Conservation (phyloP, 768 basidiomycete genomes). For the Ramaria sp. region DNA sequence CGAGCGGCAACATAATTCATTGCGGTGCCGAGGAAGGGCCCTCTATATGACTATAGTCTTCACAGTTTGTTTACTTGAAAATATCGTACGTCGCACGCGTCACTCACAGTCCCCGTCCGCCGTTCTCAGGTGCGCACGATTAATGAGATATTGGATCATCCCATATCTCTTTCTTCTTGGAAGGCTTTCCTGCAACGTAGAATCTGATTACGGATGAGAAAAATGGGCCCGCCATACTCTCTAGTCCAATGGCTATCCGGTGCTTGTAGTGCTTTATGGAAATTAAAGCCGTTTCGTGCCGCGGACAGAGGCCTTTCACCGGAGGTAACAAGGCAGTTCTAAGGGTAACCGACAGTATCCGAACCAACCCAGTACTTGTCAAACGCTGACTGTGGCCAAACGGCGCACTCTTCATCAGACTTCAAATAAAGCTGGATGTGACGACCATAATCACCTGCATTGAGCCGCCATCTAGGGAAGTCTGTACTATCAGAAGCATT, state of each 20-base stretch:
- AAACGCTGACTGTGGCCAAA: slow-evolving; percentile 68
- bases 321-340: slow-evolving; percentile 28
- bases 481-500: slow-evolving; percentile 35
- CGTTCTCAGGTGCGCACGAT: slow-evolving; percentile 69
- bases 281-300: slow-evolving; percentile 77
- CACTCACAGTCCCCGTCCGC: slow-evolving; percentile 95
- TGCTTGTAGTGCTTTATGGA: slow-evolving; percentile 83
- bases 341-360: slow-evolving; percentile 37
- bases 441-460: slow-evolving; percentile 63
- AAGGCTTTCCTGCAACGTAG: slow-evolving; percentile 78
- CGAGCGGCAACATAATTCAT: slow-evolving; percentile 85
- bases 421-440: slow-evolving; percentile 80
- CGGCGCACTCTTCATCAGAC: slow-evolving; percentile 38
- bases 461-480: slow-evolving; percentile 69
- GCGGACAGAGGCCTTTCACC: slow-evolving; percentile 62
- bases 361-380: slow-evolving; percentile 89
- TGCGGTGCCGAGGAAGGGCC: slow-evolving; percentile 91
- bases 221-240: slow-evolving; percentile 91
- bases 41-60: slow-evolving; percentile 67
- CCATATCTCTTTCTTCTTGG: slow-evolving; percentile 71
- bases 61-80: not conserved
- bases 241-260: slow-evolving; percentile 91
- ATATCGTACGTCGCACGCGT: not conserved
- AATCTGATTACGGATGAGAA: slow-evolving; percentile 82
- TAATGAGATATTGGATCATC: slow-evolving; percentile 87